Evolutionary conservation across 2,329 filamentous ascomycete genomes (phyloP).

Genomic region (Didymella keratinophila): DNA sequence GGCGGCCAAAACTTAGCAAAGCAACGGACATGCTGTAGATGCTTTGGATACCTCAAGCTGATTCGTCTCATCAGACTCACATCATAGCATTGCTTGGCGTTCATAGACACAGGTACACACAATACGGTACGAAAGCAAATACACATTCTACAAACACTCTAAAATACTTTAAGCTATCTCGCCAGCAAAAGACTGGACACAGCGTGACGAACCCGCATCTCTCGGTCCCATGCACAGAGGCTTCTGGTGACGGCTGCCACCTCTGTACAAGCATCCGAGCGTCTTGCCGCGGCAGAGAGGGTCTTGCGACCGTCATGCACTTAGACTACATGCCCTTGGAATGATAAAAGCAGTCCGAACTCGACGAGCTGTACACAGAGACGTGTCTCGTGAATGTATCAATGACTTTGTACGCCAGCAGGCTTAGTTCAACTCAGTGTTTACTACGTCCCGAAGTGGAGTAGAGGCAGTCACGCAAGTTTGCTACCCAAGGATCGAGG

Average conservation of each 20-base stretch:
- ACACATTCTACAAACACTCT: too few relatives aligned
- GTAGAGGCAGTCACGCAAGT: too few relatives aligned
- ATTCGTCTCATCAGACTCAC: too few relatives aligned
- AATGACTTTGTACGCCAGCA: background rate
- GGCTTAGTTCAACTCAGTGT: too few relatives aligned
- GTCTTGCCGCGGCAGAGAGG: background rate
- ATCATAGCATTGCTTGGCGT: background rate
- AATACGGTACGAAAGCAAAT: background rate
- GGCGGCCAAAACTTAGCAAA: slow-evolving; percentile 30
- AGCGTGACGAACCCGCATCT: background rate
- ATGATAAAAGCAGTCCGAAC: background rate
- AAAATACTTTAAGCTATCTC: too few relatives aligned
- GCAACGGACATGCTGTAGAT: background rate
- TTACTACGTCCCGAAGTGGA: too few relatives aligned
- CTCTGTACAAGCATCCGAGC: background rate
- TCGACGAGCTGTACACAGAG: too few relatives aligned
- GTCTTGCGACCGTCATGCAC: background rate
- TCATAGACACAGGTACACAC: background rate
- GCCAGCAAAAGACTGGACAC: background rate
- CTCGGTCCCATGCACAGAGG: background rate
- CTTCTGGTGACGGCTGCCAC: too few relatives aligned
- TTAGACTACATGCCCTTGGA: background rate
- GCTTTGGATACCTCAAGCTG: background rate
- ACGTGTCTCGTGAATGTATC: too few relatives aligned
- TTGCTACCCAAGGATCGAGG: too few relatives aligned